Evolutionary conservation across 2,329 filamentous ascomycete species (phyloP).

Genomic region (Bipolaris oryzae): DNA sequence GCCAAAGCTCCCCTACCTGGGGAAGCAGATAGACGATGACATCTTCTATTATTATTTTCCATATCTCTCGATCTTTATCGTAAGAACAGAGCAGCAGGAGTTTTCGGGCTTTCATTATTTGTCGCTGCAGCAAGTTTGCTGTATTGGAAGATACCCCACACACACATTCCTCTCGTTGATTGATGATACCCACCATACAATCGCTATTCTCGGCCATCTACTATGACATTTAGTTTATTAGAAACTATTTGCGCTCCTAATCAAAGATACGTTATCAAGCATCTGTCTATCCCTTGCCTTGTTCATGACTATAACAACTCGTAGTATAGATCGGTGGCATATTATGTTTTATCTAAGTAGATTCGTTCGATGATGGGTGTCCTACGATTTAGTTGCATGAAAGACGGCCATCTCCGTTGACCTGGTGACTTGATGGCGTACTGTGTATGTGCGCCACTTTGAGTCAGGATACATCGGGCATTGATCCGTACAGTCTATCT

Average conservation of each 20-base stretch:
- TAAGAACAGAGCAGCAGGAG: too few species aligned
- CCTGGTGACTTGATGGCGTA: conserved; percentile 9
- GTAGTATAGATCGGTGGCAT: conserved; percentile 3
- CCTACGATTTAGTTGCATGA: conserved; percentile 12
- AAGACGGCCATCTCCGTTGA: conserved; percentile 15
- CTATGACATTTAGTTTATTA: conserved; percentile 7
- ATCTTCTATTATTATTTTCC: not conserved
- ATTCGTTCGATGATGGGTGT: conserved; percentile 15
- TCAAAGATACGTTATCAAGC: not conserved
- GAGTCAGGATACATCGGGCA: conserved; percentile 15
- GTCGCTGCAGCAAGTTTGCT: conserved; percentile 20
- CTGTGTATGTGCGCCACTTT: not conserved
- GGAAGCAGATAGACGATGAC: conserved; percentile 39
- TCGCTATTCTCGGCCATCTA: conserved; percentile 28
- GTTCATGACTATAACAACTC: not conserved
- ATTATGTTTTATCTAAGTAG: conserved; percentile 1
- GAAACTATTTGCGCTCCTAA: not conserved
- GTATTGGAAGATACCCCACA: conserved; percentile 36
- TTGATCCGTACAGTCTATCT: conserved; percentile 13
- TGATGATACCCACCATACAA: conserved; percentile 36
- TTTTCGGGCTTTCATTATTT: not conserved
- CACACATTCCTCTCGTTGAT: conserved; percentile 30
- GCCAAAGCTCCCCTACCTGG: conserved; percentile 46
- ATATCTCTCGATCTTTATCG: too few species aligned
- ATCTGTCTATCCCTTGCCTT: not conserved